These are phyloP conservation scores for Phytophthora cactorum DNA, from an alignment of 352 stramenopile genomes.

Conservation along the genomic window DNA sequence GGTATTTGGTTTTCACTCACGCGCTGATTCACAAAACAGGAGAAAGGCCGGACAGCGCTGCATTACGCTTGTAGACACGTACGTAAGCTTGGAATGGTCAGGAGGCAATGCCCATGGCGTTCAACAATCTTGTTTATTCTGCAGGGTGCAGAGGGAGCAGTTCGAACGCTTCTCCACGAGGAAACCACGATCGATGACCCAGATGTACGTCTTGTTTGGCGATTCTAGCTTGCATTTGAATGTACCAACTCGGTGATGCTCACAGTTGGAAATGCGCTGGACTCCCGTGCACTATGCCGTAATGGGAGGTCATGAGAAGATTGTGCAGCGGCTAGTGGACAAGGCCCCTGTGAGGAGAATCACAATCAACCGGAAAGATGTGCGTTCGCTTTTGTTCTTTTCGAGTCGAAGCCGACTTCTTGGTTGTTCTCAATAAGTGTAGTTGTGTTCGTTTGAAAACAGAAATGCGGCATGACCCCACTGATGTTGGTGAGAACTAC, in stretches of 20 bases:
- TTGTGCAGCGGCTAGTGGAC: slow-evolving; percentile 61
- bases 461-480: slow-evolving; percentile 81
- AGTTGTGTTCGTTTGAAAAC: slow-evolving; percentile 1
- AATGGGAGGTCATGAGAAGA: slow-evolving; percentile 73
- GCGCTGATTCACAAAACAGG: too few species aligned
- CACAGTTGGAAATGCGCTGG: slow-evolving; percentile 79
- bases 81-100: too few species aligned
- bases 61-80: too few species aligned
- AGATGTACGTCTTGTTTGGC: too few species aligned
- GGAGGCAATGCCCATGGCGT: too few species aligned
- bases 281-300: slow-evolving; percentile 80
- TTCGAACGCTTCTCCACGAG: too few species aligned
- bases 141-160: too few species aligned
- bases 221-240: too few species aligned
- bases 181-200: too few species aligned
- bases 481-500: slow-evolving; percentile 64
- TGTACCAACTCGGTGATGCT: neutral
- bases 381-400: slow-evolving; percentile 27
- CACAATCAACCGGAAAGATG: slow-evolving; percentile 84
- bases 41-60: too few species aligned
- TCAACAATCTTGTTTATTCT: too few species aligned
- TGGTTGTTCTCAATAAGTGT: neutral
- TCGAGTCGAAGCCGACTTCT: neutral
- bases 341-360: slow-evolving; percentile 77
- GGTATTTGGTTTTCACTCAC: too few species aligned